phyloP scores from a whole-genome alignment of 2,329 filamentous ascomycete genomes.

The Lachnellula occidentalis region DNA sequence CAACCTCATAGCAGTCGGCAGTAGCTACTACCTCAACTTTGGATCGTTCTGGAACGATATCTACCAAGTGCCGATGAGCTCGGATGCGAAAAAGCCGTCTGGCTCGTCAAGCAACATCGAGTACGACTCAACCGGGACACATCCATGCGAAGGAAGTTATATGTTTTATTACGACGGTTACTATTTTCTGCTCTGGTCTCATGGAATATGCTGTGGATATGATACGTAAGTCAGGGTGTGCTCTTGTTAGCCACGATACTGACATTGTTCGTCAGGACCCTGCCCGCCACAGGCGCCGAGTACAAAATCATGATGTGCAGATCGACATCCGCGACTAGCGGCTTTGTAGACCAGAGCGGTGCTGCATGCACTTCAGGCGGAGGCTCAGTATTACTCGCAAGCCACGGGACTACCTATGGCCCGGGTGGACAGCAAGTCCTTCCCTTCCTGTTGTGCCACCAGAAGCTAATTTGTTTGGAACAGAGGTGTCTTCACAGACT shows the following conservation, averaged over 20 bases:
- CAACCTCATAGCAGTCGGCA: slow-evolving; percentile 42
- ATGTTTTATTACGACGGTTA: slow-evolving; percentile 50
- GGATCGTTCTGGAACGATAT: slow-evolving; percentile 65
- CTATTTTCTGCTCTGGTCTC: slow-evolving; percentile 61
- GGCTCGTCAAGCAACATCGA: slow-evolving; percentile 42
- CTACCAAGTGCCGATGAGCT: slow-evolving; percentile 50
- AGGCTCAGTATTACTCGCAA: slow-evolving; percentile 55
- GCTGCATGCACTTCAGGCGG: slow-evolving; percentile 49
- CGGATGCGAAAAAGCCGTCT: slow-evolving; percentile 28
- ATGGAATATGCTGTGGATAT: slow-evolving; percentile 58
- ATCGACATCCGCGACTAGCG: slow-evolving; percentile 44
- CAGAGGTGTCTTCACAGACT: slow-evolving; percentile 50
- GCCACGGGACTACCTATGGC: slow-evolving; percentile 56
- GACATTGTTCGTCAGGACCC: slow-evolving; percentile 14
- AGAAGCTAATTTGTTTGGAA: neutral
- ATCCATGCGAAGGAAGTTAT: slow-evolving; percentile 52
- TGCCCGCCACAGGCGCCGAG: slow-evolving; percentile 51
- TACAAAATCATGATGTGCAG: slow-evolving; percentile 63
- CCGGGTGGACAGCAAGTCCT: slow-evolving; percentile 52
- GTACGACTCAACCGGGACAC: slow-evolving; percentile 45
- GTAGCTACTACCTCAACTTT: slow-evolving; percentile 50
- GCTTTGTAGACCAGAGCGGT: slow-evolving; percentile 53
- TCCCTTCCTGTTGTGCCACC: neutral
- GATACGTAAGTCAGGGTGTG: slow-evolving; percentile 31
- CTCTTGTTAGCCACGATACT: neutral